These are phyloP conservation scores for Pouteria glomerata DNA, from an alignment of 148 eudicot species.

Conservation along the genomic window DNA sequence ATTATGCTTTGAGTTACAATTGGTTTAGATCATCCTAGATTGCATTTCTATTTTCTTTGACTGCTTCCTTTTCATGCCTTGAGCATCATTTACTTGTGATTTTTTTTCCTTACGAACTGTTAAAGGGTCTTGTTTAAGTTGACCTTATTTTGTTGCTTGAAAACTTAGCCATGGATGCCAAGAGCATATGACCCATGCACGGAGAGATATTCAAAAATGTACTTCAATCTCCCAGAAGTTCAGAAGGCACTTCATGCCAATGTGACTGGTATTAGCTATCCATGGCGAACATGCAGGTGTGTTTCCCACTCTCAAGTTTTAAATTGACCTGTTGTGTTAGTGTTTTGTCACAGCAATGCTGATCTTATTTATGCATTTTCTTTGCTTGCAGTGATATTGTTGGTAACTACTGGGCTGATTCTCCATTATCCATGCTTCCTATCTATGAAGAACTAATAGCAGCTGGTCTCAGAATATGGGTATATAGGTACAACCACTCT, in stretches of 20 bases:
- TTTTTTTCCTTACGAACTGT: background rate
- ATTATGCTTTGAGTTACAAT: background rate
- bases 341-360: background rate
- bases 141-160: conserved; percentile 9
- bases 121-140: background rate
- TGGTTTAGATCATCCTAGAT: background rate
- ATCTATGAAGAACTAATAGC: conserved; percentile 77
- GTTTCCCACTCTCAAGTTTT: background rate
- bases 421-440: conserved; percentile 93
- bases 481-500: conserved; percentile 49
- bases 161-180: conserved; percentile 80
- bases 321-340: background rate
- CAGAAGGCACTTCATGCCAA: conserved; percentile 88
- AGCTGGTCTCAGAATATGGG: conserved; percentile 87
- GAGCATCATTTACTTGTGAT: background rate
- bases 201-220: conserved; percentile 63
- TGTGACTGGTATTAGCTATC: conserved; percentile 48
- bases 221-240: conserved; percentile 88
- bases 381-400: conserved; percentile 67
- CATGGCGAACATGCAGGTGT: conserved; percentile 90
- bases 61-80: background rate
- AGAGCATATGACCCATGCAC: conserved; percentile 99
- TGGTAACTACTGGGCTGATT: conserved; percentile 76
- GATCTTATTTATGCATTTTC: background rate
- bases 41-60: background rate